phyloP scores from a whole-genome alignment of 1,284 basidiomycete species.

The Puccinia coronata region DNA sequence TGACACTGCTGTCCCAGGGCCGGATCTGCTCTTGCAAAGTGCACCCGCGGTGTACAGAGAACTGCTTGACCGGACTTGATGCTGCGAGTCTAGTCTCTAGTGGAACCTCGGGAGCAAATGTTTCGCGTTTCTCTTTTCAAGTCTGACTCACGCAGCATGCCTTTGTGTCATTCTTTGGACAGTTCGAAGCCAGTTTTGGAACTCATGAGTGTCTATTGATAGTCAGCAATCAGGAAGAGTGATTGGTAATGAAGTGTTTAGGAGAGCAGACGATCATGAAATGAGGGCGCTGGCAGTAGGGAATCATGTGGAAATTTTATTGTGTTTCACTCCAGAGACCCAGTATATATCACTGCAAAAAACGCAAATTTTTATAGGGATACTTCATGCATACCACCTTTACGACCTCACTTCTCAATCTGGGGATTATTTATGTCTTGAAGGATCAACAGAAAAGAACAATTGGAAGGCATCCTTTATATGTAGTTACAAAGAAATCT shows the following conservation, averaged over 20 bases:
- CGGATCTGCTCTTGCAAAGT: slow-evolving; percentile 78
- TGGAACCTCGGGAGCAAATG: slow-evolving; percentile 51
- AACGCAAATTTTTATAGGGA: too few relatives aligned
- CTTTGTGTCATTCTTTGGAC: slow-evolving; percentile 5
- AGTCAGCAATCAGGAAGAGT: slow-evolving; percentile 65
- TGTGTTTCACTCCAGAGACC: too few relatives aligned
- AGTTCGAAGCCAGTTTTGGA: not conserved
- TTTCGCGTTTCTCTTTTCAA: not conserved
- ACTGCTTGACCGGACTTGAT: slow-evolving; percentile 92
- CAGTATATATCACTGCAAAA: too few relatives aligned
- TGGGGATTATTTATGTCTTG: too few relatives aligned
- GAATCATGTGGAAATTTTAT: too few relatives aligned
- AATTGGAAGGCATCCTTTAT: too few relatives aligned
- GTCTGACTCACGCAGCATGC: not conserved
- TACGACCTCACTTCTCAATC: too few relatives aligned
- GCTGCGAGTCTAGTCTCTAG: slow-evolving; percentile 67
- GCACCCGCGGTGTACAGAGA: too few relatives aligned
- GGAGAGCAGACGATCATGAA: slow-evolving; percentile 53
- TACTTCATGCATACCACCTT: too few relatives aligned
- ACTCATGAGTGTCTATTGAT: slow-evolving; percentile 40
- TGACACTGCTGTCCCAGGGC: slow-evolving; percentile 68
- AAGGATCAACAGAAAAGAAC: too few relatives aligned
- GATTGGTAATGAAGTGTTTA: slow-evolving; percentile 74
- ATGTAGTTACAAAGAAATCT: too few relatives aligned
- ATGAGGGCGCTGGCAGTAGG: slow-evolving; percentile 9